Base-by-base conservation (phyloP, 306 rosid genomes). In the Trifolium subterraneum region DNA sequence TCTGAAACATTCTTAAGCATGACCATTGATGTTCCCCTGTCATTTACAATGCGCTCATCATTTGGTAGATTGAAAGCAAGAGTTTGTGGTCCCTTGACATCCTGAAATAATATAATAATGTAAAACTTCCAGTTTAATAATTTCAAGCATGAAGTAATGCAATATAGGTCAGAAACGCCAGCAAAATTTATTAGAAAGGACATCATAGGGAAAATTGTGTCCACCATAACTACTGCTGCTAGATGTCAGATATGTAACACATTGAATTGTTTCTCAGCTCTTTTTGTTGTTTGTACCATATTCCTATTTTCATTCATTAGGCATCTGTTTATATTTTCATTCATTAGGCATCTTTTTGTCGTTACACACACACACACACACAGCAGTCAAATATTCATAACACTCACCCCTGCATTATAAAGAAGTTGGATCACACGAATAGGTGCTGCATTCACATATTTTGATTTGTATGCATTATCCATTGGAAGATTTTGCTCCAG, bases 1-100 rank as follows among this genome's bases (percentile, higher is more conserved):
- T 94, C 97, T 22, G 94, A 90, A 75, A 94, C 90, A 90, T 94
- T 94, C 92, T 94, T 94, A 68, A 92, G 97, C 87, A 94, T 88
- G 79, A 94, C 97, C 98, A 91, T 94, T 74, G 98, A 90, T 64
- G 98, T 63, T 83, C 98, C 97, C 55, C 85, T 90, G 58, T 88
- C 97, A 23, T 90, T 90, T 18, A 94, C 96, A 50, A 94, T 94
- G 18, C 77, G 93, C 82, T 94, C 95, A 4, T 94, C 98, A 87
- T 92, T 94, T 70, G 98, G 98, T 63, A 94, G 89, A 87, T 92
- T 94, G 81, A 91, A 91, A 82, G 97, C 98, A 82, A 86, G 93
- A 77, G 96, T 90, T 77, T 94, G 98, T 67, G 98, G 98, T 69
- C 98, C 98, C 86, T 87, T 88, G 65, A 91, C 93, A 87, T 92